Evolutionary conservation across 1,284 basidiomycete species (phyloP), one percentile per base, ranked within the genome.

Genomic region (Tylopilus orsonianus): DNA sequence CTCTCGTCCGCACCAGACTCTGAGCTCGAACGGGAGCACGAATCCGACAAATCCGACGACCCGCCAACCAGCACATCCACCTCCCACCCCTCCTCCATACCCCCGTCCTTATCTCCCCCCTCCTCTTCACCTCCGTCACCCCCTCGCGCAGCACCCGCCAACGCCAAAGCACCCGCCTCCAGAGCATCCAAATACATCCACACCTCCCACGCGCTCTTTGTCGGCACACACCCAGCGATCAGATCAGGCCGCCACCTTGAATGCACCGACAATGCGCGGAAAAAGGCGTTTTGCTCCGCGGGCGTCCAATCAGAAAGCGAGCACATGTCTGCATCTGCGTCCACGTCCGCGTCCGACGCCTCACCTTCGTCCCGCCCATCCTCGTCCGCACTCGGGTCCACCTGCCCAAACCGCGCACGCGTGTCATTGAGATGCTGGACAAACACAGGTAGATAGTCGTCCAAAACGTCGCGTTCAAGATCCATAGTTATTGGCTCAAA

Each of bases 261-360:
- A 45, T 64, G 37, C 9, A 61, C 52, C 12, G 60, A 57, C 19
- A 66, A 46, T 1, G 60, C 63, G 57, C 80, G 83, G 59, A 91
- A 93, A 68, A 93, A 90, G 0, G 61, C 54, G 12, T 79, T 71
- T 57, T 87, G 87, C 60, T 93, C 90, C 7, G 66, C 53, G 0
- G 74, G 58, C 4, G 81, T 80, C 90, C 90, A 93, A 50, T 71
- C 7, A 7, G 50, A 38, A 19, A 12, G 19, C 0, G 39, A 8
- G 7, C 33, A 23, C 13, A 19, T 24, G 19, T 39, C 44, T 7
- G 8, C 16, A 8, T 2, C 13, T 2, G 29, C 7, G 13, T 35
- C 43, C 24, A 34, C 33, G 24, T 8, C 32, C 7, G n/a, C 12
- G 16, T 14, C 39, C 5, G 10, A 33, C 12, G 26, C n/a, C n/a